These are phyloP conservation scores for Colletotrichum limetticola DNA, from an alignment of 2,329 filamentous ascomycete genomes.

Conservation along the genomic window DNA sequence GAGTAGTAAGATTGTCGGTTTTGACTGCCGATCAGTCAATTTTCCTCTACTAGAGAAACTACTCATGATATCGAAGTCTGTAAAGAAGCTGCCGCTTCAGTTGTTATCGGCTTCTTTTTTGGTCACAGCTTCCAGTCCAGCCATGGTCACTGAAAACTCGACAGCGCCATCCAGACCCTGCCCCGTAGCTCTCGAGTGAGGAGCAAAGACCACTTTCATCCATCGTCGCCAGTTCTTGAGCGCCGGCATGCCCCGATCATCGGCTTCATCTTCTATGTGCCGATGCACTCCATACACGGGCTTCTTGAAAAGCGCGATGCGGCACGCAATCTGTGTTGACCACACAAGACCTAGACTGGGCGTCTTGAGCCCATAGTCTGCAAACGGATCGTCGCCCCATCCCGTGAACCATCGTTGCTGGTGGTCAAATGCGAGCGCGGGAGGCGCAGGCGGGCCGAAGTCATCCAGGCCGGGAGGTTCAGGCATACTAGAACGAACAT, in stretches of 20 bases:
- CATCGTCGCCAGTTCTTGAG: slow-evolving; percentile 75
- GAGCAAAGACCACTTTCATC: slow-evolving; percentile 91
- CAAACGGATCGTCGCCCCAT: slow-evolving; percentile 79
- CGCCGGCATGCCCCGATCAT: slow-evolving; percentile 54
- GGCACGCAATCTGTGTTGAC: slow-evolving; percentile 87
- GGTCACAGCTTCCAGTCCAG: slow-evolving; percentile 62
- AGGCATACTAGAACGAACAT: slow-evolving; percentile 48
- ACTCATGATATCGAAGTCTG: neutral
- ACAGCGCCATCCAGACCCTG: slow-evolving; percentile 62
- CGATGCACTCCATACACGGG: slow-evolving; percentile 59
- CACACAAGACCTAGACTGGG: slow-evolving; percentile 89
- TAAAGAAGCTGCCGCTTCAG: neutral
- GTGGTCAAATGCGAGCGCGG: slow-evolving; percentile 80
- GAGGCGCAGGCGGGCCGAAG: slow-evolving; percentile 47
- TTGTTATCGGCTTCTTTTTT: slow-evolving; percentile 25
- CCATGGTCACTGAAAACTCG: slow-evolving; percentile 80
- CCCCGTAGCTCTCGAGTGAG: slow-evolving; percentile 71
- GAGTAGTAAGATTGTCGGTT: neutral
- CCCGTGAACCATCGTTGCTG: slow-evolving; percentile 96
- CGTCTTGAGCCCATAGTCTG: slow-evolving; percentile 73
- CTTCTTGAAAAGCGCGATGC: slow-evolving; percentile 82
- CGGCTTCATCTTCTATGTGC: slow-evolving; percentile 51
- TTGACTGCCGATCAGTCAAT: neutral
- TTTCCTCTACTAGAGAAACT: neutral
- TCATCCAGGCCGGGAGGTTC: slow-evolving; percentile 54